Percentiles rank a stretch among this genome's conserved stretches.
Evolutionary conservation across 148 eudicot species (phyloP).

Genomic region (Rhododendron simsii): DNA sequence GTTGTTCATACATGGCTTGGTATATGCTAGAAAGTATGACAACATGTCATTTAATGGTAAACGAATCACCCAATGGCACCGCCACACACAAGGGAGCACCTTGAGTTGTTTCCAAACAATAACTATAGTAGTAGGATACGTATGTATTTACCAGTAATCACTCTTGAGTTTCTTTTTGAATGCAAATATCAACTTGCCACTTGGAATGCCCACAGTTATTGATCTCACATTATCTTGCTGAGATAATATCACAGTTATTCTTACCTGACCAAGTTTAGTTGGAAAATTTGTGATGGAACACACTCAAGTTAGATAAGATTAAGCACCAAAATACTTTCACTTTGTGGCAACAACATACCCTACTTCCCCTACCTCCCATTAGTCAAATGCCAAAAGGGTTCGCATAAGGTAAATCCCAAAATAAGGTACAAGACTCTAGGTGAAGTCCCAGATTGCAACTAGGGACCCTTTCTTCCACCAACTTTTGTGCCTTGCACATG

Average conservation of each 20-base stretch:
- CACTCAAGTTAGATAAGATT: not conserved
- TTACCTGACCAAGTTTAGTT: not conserved
- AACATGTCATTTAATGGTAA: not conserved
- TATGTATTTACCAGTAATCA: not conserved
- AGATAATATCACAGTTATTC: not conserved
- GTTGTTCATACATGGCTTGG: not conserved
- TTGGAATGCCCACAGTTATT: not conserved
- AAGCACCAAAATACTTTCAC: not conserved
- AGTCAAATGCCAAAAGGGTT: not conserved
- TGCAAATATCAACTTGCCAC: not conserved
- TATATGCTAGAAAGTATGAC: not conserved
- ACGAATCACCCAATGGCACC: not conserved
- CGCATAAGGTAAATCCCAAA: not conserved
- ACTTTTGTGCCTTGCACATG: not conserved
- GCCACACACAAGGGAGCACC: not conserved
- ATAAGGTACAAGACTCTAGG: not conserved
- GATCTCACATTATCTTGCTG: not conserved
- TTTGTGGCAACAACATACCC: not conserved
- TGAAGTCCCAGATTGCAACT: not conserved
- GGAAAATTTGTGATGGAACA: not conserved
- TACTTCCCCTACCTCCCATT: not conserved
- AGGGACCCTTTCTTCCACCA: not conserved
- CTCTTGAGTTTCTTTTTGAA: not conserved
- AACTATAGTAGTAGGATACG: not conserved
- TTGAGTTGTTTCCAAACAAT: not conserved